Conservation (phyloP, 495 filamentous ascomycete species). For the Trichoderma reesei region DNA sequence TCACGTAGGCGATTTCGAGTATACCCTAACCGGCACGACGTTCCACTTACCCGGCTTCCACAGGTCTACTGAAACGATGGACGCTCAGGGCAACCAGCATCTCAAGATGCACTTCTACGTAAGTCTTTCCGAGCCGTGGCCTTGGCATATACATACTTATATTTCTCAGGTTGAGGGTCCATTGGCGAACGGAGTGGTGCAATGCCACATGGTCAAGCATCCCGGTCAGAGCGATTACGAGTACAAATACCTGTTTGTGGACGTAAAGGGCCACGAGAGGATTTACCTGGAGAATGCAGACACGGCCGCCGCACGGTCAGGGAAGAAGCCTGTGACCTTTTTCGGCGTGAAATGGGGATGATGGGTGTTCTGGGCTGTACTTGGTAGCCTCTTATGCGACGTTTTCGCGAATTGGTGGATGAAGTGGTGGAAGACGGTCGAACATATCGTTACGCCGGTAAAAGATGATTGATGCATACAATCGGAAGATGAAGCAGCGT, state of each 20-base stretch:
- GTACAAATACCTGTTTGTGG: conserved; percentile 72
- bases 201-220: conserved; percentile 63
- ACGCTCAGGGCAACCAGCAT: conserved; percentile 69
- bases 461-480: no score
- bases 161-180: conserved; percentile 67
- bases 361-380: no score
- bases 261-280: conserved; percentile 52
- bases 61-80: conserved; percentile 59
- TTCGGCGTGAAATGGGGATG: conserved; percentile 60
- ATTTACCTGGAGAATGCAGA: conserved; percentile 56
- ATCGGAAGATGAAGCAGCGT: no score
- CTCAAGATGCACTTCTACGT: conserved; percentile 84
- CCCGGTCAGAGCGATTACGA: conserved; percentile 54
- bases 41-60: not conserved
- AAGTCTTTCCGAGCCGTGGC: conserved; percentile 16
- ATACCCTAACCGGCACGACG: not conserved
- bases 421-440: no score
- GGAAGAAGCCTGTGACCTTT: conserved; percentile 43
- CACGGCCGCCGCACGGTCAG: conserved; percentile 23
- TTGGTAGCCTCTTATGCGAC: no score
- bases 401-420: no score
- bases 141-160: not conserved
- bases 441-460: no score
- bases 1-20: conserved; percentile 50
- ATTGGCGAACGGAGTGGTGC: conserved; percentile 59